Base-by-base conservation (phyloP, 2,329 filamentous ascomycete species). In the Fusarium torreyae region DNA sequence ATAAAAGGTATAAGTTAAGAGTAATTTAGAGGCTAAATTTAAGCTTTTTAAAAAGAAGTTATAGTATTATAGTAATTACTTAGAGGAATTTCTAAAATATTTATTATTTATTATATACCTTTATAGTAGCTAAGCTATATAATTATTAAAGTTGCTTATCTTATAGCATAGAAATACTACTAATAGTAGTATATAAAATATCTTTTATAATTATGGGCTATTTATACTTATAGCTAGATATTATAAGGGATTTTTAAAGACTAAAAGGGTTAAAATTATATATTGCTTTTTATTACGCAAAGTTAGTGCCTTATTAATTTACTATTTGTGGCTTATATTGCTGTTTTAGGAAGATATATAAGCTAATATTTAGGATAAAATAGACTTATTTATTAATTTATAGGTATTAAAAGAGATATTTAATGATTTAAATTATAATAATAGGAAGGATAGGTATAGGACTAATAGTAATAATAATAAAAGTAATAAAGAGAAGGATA, bases 291-390 rank as follows among this genome's bases (percentile, higher is more conserved):
- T 57, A 20, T 44, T 18, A 22, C 7, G 18, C 1, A n/a, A 57
- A 17, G 38, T 50, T 22, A 22, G 45, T 17, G 24, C 22, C 17
- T 28, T 57, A n/a, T 6, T 57, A 1, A 45, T 44, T 5, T 43
- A 45, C 13, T 57, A 57, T 26, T 38, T 57, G n/a, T 57, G 15
- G 54, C 40, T 57, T 7, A 13, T 57, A 7, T 13, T 57, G 8
- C 45, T 18, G n/a, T 57, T 49, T n/a, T 57, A 10, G 18, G 20
- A 57, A 28, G 15, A 52, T 39, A 28, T 52, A 24, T 17, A 58
- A 20, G 56, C 24, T 5, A 49, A 55, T 22, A 3, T 38, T 8
- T 60, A 13, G 13, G n/a, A 45, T 17, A 31, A 10, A 15, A 49
- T 15, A 2, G 7, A 40, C 2, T 22, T 49, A 22, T 54, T 0